Percentiles rank a stretch among this genome's conserved stretches.
Evolutionary conservation across 768 basidiomycete species (phyloP).

Genomic region (Mycena filopes): DNA sequence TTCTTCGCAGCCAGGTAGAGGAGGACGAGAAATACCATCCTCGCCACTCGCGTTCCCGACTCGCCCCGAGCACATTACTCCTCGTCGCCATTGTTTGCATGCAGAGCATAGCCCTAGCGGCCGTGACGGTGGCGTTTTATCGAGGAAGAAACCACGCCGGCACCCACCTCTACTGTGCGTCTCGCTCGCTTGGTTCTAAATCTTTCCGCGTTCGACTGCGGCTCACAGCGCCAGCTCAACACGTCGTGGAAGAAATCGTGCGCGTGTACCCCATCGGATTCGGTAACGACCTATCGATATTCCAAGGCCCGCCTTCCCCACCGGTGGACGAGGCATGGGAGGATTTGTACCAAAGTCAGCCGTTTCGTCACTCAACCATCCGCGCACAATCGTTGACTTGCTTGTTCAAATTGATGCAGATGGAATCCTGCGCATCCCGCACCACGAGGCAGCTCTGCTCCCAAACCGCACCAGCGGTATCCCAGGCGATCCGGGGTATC

Average conservation of each 20-base stretch:
- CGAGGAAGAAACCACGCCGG: too few relatives aligned
- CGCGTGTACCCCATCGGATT: background rate
- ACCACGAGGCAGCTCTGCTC: background rate
- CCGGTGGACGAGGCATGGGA: slow-evolving; percentile 11
- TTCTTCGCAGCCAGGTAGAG: too few relatives aligned
- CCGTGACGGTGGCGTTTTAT: too few relatives aligned
- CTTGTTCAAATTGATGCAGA: background rate
- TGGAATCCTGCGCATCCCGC: slow-evolving; percentile 5
- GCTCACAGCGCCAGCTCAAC: background rate
- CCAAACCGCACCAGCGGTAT: slow-evolving; percentile 20
- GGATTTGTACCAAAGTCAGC: slow-evolving; percentile 9
- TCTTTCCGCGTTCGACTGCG: background rate
- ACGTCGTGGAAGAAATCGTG: background rate
- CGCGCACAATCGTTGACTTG: background rate
- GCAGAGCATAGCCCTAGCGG: too few relatives aligned
- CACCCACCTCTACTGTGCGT: background rate
- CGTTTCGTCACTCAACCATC: background rate
- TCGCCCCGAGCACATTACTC: too few relatives aligned
- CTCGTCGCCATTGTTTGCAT: too few relatives aligned
- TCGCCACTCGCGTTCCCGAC: too few relatives aligned
- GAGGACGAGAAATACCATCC: too few relatives aligned
- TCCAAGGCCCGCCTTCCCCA: slow-evolving; percentile 9
- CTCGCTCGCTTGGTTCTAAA: background rate
- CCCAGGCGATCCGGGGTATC: slow-evolving; percentile 28
- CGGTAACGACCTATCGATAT: background rate